Evolutionary conservation across 768 basidiomycete genomes (phyloP), one percentile per base, ranked within the genome.

Genomic region (Termitomyces sp.): DNA sequence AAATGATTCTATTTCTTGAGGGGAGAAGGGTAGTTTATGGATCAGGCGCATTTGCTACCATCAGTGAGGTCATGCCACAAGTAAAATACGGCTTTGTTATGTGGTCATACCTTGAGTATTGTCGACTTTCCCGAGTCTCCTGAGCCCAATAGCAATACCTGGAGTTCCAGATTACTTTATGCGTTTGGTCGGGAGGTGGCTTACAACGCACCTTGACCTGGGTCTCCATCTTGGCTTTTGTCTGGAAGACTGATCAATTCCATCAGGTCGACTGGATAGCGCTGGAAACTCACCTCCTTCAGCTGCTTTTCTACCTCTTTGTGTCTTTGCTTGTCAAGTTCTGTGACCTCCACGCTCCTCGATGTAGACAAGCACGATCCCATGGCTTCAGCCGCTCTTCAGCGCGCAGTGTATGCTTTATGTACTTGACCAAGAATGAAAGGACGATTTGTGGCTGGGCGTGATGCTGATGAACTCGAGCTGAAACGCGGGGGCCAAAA

Each of bases 1-100:
- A 66, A 89, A 97, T 16, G 80, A 84, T 72, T 98, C 95, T 41
- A 91, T 81, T 71, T 98, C 97, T 66, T 85, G 82, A 0, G 82
- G 54, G 0, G 87, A 83, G 74, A 97, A 99, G 0, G 91, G 88
- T 1, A 93, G 78, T 59, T 85, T 83, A 74, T 98, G 95, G 52
- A 99, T 97, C 41, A 97, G 78, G 41, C 95, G 87, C 95, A 98
- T 98, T 88, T 98, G 95, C 90, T 95, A 60, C 23, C n/a, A 20
- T 48, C 23, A 30, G 12, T 40, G 23, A 47, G 35, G n/a, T 23
- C 38, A 53, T 53, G 30, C 44, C 51, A 35, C 57, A 30, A 23
- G 1, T 23, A 36, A 16, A 26, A 38, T 4, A 4, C 1, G 9
- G 28, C n/a, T 8, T 9, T 40, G 26, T n/a, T 48, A 9, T n/a